Percentiles rank a stretch among this genome's conserved stretches.
These are phyloP conservation scores for Monosporascus sp. DNA, from an alignment of 2,329 filamentous ascomycete species.

Conservation along the genomic window DNA sequence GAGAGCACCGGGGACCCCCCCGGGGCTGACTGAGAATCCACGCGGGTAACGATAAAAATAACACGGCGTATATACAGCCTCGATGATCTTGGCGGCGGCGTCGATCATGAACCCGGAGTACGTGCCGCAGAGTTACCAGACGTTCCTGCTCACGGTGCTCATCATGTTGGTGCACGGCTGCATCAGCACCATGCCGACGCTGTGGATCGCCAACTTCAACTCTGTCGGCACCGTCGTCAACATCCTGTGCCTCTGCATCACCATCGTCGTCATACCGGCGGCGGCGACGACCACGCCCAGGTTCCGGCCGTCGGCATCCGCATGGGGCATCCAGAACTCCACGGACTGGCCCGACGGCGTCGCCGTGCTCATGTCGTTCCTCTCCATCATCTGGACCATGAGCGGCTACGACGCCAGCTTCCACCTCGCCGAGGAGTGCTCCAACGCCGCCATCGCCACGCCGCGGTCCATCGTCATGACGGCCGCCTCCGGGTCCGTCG, in stretches of 20 bases:
- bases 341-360: constrained; percentile 65
- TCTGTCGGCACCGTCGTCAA: constrained; percentile 66
- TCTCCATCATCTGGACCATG: constrained; percentile 29
- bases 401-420: constrained; percentile 38
- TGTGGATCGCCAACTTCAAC: constrained; percentile 66
- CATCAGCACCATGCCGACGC: constrained; percentile 66
- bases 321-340: constrained; percentile 59
- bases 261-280: constrained; percentile 64
- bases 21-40: too few relatives aligned
- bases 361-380: constrained; percentile 64
- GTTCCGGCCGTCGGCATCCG: constrained; percentile 41
- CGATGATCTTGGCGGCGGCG: constrained; percentile 66
- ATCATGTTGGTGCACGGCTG: constrained; percentile 63
- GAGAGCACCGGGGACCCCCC: too few relatives aligned
- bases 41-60: too few relatives aligned
- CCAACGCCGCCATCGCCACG: constrained; percentile 64
- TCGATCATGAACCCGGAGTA: constrained; percentile 65
- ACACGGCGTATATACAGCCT: constrained; percentile 26
- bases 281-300: constrained; percentile 47
- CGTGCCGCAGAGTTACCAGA: constrained; percentile 58
- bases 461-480: constrained; percentile 69
- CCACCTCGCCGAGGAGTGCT: constrained; percentile 70
- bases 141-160: constrained; percentile 60
- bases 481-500: constrained; percentile 56
- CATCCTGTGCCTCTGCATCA: constrained; percentile 58